Percentiles rank a stretch among this genome's conserved stretches.
Evolutionary conservation across 2,329 filamentous ascomycete genomes (phyloP).

Genomic region (Pseudocercospora macadamiae): DNA sequence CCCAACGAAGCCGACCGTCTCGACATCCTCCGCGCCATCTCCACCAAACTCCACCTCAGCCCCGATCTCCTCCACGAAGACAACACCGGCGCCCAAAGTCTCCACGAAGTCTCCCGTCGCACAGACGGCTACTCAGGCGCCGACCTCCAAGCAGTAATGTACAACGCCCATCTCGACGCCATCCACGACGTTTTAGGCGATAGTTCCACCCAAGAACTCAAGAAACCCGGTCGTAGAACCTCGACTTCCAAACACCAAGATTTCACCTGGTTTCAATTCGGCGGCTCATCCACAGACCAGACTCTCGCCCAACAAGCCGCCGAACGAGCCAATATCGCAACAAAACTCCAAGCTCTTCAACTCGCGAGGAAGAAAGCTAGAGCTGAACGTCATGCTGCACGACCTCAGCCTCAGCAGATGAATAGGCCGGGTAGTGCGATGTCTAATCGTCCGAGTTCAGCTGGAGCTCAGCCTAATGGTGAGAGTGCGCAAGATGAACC

Average conservation of each 20-base stretch:
- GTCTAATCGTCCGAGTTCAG: conserved; percentile 5
- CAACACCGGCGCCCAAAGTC: conserved; percentile 30
- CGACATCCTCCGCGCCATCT: conserved; percentile 86
- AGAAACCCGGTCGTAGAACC: neutral
- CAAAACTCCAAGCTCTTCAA: conserved; percentile 82
- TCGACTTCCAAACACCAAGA: conserved; percentile 42
- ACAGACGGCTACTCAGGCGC: conserved; percentile 94
- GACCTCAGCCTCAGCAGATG: conserved; percentile 19
- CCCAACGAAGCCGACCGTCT: conserved; percentile 77
- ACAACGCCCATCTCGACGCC: conserved; percentile 94
- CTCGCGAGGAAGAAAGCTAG: conserved; percentile 67
- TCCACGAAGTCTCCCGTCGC: conserved; percentile 73
- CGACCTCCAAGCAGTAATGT: conserved; percentile 90
- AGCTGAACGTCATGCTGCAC: conserved; percentile 47
- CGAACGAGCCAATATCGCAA: conserved; percentile 75
- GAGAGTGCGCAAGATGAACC: conserved; percentile 60
- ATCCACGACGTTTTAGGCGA: conserved; percentile 83
- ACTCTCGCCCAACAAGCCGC: conserved; percentile 58
- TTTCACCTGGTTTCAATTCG: conserved; percentile 85
- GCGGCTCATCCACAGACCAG: conserved; percentile 51
- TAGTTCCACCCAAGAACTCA: conserved; percentile 33
- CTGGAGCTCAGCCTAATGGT: conserved; percentile 16
- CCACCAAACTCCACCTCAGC: conserved; percentile 75
- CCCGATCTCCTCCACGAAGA: conserved; percentile 59
- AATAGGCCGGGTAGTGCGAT: conserved; percentile 16